phyloP scores from a whole-genome alignment of 2,329 filamentous ascomycete species.

The Neofusicoccum sp. region DNA sequence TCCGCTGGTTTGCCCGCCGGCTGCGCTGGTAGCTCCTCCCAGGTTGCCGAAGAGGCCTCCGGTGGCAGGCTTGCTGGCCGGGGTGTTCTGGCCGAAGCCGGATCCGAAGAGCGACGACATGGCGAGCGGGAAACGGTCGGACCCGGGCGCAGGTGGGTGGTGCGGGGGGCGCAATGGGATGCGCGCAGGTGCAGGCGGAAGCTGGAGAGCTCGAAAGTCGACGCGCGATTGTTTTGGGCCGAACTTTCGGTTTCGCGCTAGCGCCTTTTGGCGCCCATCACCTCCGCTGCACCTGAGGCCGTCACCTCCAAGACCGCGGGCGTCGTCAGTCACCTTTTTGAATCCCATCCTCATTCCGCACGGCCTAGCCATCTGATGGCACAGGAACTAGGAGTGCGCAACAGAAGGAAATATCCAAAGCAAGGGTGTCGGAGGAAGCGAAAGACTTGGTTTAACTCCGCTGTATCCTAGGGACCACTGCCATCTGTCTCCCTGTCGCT shows the following conservation, averaged over 20 bases:
- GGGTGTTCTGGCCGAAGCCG: conserved; percentile 33
- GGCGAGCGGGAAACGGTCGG: conserved; percentile 23
- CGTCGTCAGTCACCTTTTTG: background rate
- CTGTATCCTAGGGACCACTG: too few relatives aligned
- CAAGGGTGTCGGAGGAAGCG: too few relatives aligned
- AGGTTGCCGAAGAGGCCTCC: conserved; percentile 33
- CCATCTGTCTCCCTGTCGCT: too few relatives aligned
- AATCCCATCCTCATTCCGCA: background rate
- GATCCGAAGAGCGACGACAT: conserved; percentile 32
- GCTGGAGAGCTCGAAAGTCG: conserved; percentile 14
- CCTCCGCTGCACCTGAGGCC: background rate
- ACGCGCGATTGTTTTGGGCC: conserved; percentile 26
- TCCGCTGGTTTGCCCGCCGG: conserved; percentile 1
- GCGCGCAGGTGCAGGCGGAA: conserved; percentile 27
- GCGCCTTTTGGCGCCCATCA: conserved; percentile 10
- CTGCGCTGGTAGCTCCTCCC: conserved; percentile 17
- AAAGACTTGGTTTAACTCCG: too few relatives aligned
- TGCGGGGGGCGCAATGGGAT: conserved; percentile 20
- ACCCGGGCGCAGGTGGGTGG: conserved; percentile 27
- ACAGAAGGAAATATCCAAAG: too few relatives aligned
- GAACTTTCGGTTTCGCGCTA: conserved; percentile 23
- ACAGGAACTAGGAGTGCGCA: too few relatives aligned
- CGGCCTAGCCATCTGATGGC: too few relatives aligned
- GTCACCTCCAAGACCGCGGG: background rate
- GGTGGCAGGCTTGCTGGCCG: conserved; percentile 25